These are phyloP conservation scores for Xylaria sp. DNA, from an alignment of 2,329 filamentous ascomycete genomes.

Conservation along the genomic window DNA sequence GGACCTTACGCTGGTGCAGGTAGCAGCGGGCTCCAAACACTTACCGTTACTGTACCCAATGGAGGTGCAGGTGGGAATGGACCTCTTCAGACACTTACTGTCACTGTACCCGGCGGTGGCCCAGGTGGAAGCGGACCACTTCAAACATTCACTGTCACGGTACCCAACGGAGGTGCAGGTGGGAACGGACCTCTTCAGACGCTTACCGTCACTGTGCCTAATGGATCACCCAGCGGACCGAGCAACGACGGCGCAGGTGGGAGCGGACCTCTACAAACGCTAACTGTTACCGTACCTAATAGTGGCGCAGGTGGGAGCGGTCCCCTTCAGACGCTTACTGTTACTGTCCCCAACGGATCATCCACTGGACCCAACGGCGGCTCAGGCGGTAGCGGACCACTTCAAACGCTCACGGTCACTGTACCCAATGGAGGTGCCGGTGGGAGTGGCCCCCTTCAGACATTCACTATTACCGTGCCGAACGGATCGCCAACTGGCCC, in stretches of 20 bases:
- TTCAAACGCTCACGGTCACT: conserved; percentile 29
- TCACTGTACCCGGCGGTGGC: conserved; percentile 22
- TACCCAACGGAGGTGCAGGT: conserved; percentile 7
- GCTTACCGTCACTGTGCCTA: conserved; percentile 33
- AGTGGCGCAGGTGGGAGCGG: conserved; percentile 18
- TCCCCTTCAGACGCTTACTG: conserved; percentile 21
- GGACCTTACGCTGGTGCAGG: conserved; percentile 10
- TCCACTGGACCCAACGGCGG: conserved; percentile 7
- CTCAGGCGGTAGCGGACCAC: conserved; percentile 13
- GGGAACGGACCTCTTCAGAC: conserved; percentile 26
- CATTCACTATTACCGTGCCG: conserved; percentile 26
- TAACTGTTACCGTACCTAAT: conserved; percentile 14
- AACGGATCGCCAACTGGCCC: conserved; percentile 30
- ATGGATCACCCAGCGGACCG: conserved; percentile 26
- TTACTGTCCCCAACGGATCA: conserved; percentile 16
- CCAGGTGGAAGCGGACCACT: conserved; percentile 10
- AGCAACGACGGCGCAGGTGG: conserved; percentile 9
- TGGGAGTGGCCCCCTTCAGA: conserved; percentile 9
- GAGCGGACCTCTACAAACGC: conserved; percentile 1
- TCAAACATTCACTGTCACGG: conserved; percentile 28
- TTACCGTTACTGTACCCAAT: conserved; percentile 29
- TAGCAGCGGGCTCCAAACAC: conserved; percentile 15
- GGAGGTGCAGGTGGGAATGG: conserved; percentile 5
- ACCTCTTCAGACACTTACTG: conserved; percentile 28
- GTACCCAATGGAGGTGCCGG: conserved; percentile 22